Conservation (phyloP, 495 filamentous ascomycete species). For the Talaromyces proteolyticus region DNA sequence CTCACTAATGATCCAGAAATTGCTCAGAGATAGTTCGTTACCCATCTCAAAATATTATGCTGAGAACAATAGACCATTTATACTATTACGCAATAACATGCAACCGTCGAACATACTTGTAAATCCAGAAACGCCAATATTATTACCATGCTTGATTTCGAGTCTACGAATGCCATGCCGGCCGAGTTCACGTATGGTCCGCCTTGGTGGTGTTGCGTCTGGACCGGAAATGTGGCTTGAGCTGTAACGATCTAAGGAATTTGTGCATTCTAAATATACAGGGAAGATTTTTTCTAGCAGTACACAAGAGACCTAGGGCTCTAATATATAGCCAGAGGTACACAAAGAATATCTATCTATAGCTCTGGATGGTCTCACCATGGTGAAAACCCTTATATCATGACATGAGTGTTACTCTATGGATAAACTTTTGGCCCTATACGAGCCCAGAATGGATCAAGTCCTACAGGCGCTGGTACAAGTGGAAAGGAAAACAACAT, state of each 20-base stretch:
- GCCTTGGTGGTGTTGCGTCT: slow-evolving; percentile 34
- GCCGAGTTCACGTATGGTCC: slow-evolving; percentile 34
- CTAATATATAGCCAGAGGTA: no score
- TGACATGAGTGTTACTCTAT: slow-evolving; percentile 20
- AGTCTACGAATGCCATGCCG: slow-evolving; percentile 38
- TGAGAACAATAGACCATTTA: slow-evolving; percentile 28
- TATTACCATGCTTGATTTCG: slow-evolving; percentile 32
- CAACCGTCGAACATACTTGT: slow-evolving; percentile 35
- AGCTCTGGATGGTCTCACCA: no score
- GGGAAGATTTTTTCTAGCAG: no score
- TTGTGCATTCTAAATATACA: no score
- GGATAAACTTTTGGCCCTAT: slow-evolving; percentile 27
- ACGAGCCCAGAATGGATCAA: slow-evolving; percentile 26
- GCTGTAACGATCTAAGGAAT: no score
- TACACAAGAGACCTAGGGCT: no score
- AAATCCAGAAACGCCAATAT: slow-evolving; percentile 29
- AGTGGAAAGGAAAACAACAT: slow-evolving; percentile 15
- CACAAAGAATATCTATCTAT: no score
- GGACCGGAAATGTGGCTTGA: slow-evolving; percentile 31
- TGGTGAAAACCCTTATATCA: no score
- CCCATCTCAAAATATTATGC: slow-evolving; percentile 28
- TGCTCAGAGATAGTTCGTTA: slow-evolving; percentile 27
- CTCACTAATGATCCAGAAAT: slow-evolving; percentile 25
- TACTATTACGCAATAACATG: slow-evolving; percentile 36
- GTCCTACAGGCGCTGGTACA: slow-evolving; percentile 21